Base-by-base conservation (phyloP, 2,329 filamentous ascomycete species). In the Lasiodiplodia gonubiensis region DNA sequence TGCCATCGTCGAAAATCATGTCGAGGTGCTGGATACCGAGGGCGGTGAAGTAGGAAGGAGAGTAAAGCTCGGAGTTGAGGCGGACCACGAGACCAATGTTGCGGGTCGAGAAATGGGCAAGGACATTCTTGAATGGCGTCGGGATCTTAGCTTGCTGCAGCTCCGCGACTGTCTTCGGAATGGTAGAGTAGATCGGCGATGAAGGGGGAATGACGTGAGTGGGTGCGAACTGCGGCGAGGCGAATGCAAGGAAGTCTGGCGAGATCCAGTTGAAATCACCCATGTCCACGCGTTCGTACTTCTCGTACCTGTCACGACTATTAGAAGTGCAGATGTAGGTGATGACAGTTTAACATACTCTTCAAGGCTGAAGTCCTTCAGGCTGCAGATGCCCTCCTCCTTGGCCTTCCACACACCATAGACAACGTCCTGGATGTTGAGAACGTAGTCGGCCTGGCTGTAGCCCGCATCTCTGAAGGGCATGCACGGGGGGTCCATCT, bases 261-360 rank as follows among this genome's bases (percentile, higher is more conserved):
- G 94, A 97, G 68, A 99, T 88, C 95, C 95, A 99, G 87, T 99
- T 99, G 90, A 99, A 99, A 82, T 99, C 95, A 70, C 95, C 95
- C 84, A 97, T 93, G 78, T 99, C 95, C 23, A 99, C 95, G 68
- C 95, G 88, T 82, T 99, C 95, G 74, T 88, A 99, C 77, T 88
- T 91, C 82, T 99, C 95, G 78, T 99, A 99, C 69, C 86, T 89
- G 68, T 18, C 48, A n/a, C 2, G 12, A 42, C n/a, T 42, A 69
- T 78, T 68, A 77, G 74, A 64, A 35, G 10, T 30, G 18, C 10
- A 4, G 14, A 37, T 2, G 23, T 14, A 33, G 21, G 6, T 8
- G 25, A 18, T 5, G 12, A 4, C 21, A 12, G 35, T 60, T 8
- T 14, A 55, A 80, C 86, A 73, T 80, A 89, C 87, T 97, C 93